Percentiles rank a stretch among this genome's conserved stretches.
phyloP scores from a whole-genome alignment of 192 early-diverging fungal species.

The Radiomyces spectabilis region DNA sequence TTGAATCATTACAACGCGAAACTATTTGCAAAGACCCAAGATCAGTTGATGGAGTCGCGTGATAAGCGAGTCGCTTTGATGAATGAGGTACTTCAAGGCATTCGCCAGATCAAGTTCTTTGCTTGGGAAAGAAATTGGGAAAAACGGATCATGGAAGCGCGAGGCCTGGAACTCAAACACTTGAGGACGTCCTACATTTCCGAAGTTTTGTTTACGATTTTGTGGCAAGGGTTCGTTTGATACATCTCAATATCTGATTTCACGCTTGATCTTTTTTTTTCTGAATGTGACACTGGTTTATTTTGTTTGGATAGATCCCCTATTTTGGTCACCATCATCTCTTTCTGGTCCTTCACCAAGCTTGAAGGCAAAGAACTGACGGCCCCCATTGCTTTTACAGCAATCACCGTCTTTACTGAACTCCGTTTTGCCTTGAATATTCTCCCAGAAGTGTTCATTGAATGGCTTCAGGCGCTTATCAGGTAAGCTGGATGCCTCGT shows the following conservation, averaged over 20 bases:
- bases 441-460: conserved; percentile 71
- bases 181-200: conserved; percentile 6
- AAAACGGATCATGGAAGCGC: conserved; percentile 13
- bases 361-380: conserved; percentile 44
- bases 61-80: conserved; percentile 60
- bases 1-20: conserved; percentile 28
- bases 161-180: conserved; percentile 17
- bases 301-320: conserved; percentile 15
- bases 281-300: conserved; percentile 3
- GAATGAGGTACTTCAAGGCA: conserved; percentile 60
- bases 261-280: conserved; percentile 17
- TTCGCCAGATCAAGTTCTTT: conserved; percentile 60
- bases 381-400: conserved; percentile 71
- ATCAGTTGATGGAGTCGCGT: conserved; percentile 55
- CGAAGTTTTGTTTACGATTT: conserved; percentile 20
- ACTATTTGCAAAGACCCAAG: conserved; percentile 39
- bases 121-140: conserved; percentile 41
- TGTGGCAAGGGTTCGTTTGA: conserved; percentile 39
- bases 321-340: conserved; percentile 23
- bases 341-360: conserved; percentile 27
- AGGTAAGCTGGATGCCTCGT: conserved; percentile 3
- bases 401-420: conserved; percentile 82
- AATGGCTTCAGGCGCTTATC: conserved; percentile 67
- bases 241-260: no score
- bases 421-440: conserved; percentile 77